These are phyloP conservation scores for Mucuna pruriens DNA, from an alignment of 306 rosid genomes.

Conservation along the genomic window DNA sequence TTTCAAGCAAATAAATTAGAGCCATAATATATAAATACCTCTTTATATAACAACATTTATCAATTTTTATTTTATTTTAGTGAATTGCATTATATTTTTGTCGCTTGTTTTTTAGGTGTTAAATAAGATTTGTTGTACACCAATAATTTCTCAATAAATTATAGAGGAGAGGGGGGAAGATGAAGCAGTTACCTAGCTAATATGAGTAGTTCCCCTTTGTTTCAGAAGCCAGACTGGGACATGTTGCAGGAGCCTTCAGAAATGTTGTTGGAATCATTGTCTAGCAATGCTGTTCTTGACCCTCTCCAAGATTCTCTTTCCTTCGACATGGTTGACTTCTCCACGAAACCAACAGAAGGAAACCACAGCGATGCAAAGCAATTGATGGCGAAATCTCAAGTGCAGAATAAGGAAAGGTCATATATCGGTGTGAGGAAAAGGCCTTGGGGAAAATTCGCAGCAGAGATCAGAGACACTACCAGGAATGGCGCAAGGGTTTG, in stretches of 20 bases:
- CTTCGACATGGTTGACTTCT: slow-evolving; percentile 39
- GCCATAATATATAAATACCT: too few relatives aligned
- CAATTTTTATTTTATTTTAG: too few relatives aligned
- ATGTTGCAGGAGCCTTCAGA: slow-evolving; percentile 10
- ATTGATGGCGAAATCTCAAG: not conserved
- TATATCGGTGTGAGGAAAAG: slow-evolving; percentile 67
- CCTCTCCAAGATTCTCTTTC: slow-evolving; percentile 32
- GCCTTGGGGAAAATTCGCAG: slow-evolving; percentile 87
- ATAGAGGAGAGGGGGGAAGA: not conserved
- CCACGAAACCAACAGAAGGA: not conserved
- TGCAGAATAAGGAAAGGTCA: not conserved
- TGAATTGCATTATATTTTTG: too few relatives aligned
- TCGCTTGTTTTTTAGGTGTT: too few relatives aligned
- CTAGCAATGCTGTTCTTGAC: not conserved
- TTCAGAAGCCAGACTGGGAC: not conserved
- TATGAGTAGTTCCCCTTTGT: not conserved
- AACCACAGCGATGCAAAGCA: not conserved
- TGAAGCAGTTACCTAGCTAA: not conserved
- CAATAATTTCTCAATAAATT: too few relatives aligned
- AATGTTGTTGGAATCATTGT: not conserved
- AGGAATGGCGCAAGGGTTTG: slow-evolving; percentile 72
- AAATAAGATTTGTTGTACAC: too few relatives aligned
- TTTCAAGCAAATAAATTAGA: too few relatives aligned
- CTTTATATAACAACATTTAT: too few relatives aligned
- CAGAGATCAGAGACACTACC: slow-evolving; percentile 81